phyloP scores from a whole-genome alignment of 441 rosid genomes.

The Gossypium davidsonii region DNA sequence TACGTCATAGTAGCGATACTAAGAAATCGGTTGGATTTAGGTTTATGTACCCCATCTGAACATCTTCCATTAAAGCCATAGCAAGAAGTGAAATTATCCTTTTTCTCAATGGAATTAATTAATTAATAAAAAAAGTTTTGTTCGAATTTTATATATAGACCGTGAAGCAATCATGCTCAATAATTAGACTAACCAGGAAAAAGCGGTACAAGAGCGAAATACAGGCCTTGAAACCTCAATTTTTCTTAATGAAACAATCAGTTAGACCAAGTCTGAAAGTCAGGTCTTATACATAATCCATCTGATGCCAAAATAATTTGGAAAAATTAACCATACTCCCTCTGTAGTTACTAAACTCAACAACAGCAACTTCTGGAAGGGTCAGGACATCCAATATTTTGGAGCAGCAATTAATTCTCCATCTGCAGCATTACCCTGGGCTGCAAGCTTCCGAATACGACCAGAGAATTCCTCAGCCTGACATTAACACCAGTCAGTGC shows the following conservation, averaged over 20 bases:
- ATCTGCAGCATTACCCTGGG: constrained; percentile 62
- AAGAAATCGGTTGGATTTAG: too few relatives aligned
- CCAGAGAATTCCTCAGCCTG: constrained; percentile 95
- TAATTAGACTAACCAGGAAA: not conserved
- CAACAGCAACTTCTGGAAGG: not conserved
- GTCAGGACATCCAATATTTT: constrained; percentile 66
- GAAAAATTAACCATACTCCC: not conserved
- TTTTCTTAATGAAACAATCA: not conserved
- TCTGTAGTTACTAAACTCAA: not conserved
- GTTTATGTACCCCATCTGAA: too few relatives aligned
- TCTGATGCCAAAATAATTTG: not conserved
- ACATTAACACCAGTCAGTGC: constrained; percentile 20
- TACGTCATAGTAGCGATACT: too few relatives aligned
- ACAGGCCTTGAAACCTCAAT: not conserved
- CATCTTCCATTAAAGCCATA: too few relatives aligned
- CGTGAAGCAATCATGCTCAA: not conserved
- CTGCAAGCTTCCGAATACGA: constrained; percentile 63
- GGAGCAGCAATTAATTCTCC: constrained; percentile 55
- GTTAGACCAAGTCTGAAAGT: not conserved
- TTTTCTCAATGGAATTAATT: too few relatives aligned
- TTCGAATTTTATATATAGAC: too few relatives aligned
- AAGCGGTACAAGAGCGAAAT: not conserved
- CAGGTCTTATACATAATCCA: not conserved
- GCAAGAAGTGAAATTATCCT: too few relatives aligned
- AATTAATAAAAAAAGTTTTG: too few relatives aligned